Evolutionary conservation across 2,329 filamentous ascomycete genomes (phyloP), one percentile per base, ranked within the genome.

Genomic region (Fusarium anguioides): DNA sequence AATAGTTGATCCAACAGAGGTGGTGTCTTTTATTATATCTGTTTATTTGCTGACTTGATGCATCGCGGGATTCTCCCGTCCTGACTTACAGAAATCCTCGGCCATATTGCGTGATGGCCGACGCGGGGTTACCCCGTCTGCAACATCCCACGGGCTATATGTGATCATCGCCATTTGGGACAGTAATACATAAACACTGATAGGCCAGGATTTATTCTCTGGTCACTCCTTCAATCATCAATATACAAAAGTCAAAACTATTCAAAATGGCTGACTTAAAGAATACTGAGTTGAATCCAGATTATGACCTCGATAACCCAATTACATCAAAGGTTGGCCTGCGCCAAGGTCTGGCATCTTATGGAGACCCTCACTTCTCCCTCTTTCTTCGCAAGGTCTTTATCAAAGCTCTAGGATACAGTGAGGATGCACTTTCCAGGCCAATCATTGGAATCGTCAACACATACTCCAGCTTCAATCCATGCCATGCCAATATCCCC

Each of bases 381-480:
- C 83, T 93, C 3, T 93, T 93, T 72, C 82, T 93, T 1, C 85
- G 91, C 31, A 93, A 93, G 72, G 90, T 89, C 23, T 93, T 93
- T 76, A 92, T 93, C 80, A 93, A 93, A 76, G 89, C 90, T 0
- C 81, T 92, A 3, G 91, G 91, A 0, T 93, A 92, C 75, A 88
- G 86, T 58, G 90, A 93, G 67, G 89, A 91, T 71, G 87, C 90
- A 0, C 84, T 93, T 0, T 88, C 87, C 0, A 80, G 89, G 3
- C 90, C 91, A 4, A 91, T 93, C 53, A 82, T 93, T n/a, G 90
- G 90, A 46, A 89, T 93, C 60, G 86, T 91, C 75, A 91, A 93
- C 76, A 93, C 91, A 0, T 88, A 86, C 71, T 92, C 89, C 0
- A 84, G 85, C 61, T 91, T 92, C 80, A 93, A 93, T 73, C 89